Percentiles rank a stretch among this genome's conserved stretches.
Evolutionary conservation across 1,284 basidiomycete species (phyloP).

Genomic region (Puccinia coronata): DNA sequence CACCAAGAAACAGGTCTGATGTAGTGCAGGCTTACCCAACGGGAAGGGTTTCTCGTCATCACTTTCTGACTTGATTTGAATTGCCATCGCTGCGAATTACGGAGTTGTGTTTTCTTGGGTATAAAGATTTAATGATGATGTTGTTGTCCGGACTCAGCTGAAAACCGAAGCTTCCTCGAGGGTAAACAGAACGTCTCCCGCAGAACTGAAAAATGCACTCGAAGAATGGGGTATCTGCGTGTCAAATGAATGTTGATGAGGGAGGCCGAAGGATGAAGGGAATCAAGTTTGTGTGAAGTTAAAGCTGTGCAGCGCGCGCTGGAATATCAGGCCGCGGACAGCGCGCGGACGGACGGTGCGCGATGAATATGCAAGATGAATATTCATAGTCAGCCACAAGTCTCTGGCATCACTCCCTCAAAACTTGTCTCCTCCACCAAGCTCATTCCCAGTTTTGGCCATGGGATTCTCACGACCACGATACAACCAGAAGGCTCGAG

Average conservation of each 20-base stretch:
- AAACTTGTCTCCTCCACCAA: background rate
- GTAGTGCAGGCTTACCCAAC: background rate
- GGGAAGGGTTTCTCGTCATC: background rate
- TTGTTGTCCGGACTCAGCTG: background rate
- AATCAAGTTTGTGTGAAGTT: background rate
- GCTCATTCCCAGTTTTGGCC: background rate
- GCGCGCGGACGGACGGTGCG: too few species aligned
- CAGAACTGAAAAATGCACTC: background rate
- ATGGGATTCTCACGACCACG: constrained; percentile 47
- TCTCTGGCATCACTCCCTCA: constrained; percentile 53
- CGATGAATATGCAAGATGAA: background rate
- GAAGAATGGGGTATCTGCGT: too few species aligned
- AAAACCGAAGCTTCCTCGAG: background rate
- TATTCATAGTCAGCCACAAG: background rate
- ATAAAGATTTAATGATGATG: background rate
- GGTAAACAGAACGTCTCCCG: background rate
- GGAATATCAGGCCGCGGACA: background rate
- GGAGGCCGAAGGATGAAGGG: too few species aligned
- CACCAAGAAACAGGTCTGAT: background rate
- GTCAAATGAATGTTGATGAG: too few species aligned
- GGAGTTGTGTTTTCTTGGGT: background rate
- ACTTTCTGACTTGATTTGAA: background rate
- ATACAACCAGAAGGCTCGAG: constrained; percentile 49
- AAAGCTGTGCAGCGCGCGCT: too few species aligned
- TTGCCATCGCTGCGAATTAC: background rate